Evolutionary conservation across 768 basidiomycete genomes (phyloP).

Genomic region (Russula olivacea): DNA sequence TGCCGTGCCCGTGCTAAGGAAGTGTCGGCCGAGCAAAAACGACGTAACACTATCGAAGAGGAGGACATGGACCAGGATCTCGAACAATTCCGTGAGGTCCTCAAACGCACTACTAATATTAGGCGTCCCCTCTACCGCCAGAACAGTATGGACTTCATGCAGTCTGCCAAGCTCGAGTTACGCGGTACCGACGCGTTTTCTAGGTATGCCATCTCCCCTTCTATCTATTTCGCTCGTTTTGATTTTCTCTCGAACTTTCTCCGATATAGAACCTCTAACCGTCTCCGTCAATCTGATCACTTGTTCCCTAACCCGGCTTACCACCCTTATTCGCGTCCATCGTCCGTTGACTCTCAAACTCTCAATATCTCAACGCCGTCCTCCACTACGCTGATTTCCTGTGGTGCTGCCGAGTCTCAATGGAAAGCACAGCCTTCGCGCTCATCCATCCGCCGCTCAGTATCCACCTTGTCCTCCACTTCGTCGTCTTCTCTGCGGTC

Average conservation of each 20-base stretch:
- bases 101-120: conserved; percentile 44
- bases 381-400: conserved; percentile 24
- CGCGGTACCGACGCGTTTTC: conserved; percentile 51
- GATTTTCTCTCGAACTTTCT: conserved; percentile 3
- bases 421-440: conserved; percentile 18
- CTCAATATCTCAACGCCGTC: conserved; percentile 30
- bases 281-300: conserved; percentile 34
- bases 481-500: conserved; percentile 22
- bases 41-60: conserved; percentile 42
- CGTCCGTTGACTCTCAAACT: conserved; percentile 48
- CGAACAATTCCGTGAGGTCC: conserved; percentile 33
- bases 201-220: conserved; percentile 47
- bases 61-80: conserved; percentile 35
- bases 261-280: conserved; percentile 19
- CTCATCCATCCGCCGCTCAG: conserved; percentile 14
- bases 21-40: conserved; percentile 31
- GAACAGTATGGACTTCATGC: conserved; percentile 86
- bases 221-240: background rate
- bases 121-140: conserved; percentile 66
- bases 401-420: conserved; percentile 10
- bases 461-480: conserved; percentile 20
- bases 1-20: conserved; percentile 63
- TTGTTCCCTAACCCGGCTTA: conserved; percentile 56
- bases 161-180: conserved; percentile 41
- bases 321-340: conserved; percentile 43